Percentiles rank a stretch among this genome's conserved stretches.
Conservation (phyloP, 139 green algal species). For the Chlorella ohadii region DNA sequence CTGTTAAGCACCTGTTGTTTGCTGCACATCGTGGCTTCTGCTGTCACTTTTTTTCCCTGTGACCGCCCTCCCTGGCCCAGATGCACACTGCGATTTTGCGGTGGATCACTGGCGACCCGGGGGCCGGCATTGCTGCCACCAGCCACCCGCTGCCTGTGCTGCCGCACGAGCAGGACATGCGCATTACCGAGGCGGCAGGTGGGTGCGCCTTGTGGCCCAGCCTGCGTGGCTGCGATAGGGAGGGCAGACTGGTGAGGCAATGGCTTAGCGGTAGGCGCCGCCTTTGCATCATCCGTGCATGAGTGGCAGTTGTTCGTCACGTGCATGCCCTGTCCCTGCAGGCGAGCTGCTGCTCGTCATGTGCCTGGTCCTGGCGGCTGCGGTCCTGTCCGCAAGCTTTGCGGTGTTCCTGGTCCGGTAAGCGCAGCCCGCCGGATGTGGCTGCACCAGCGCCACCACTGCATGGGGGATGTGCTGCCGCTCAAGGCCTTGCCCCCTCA, state of each 20-base stretch:
- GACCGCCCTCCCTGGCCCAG: slow-evolving; percentile 6
- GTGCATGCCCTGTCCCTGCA: not conserved
- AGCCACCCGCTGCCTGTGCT: slow-evolving; percentile 62
- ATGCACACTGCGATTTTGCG: slow-evolving; percentile 55
- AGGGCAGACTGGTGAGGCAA: no score
- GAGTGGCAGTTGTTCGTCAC: not conserved
- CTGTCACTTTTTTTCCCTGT: not conserved
- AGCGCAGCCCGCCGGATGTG: no score
- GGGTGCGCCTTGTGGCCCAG: not conserved
- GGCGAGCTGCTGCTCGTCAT: slow-evolving; percentile 75
- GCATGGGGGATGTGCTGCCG: no score
- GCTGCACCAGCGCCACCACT: no score
- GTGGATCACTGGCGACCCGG: slow-evolving; percentile 10
- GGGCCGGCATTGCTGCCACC: slow-evolving; percentile 38
- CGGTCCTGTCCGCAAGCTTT: slow-evolving; percentile 69
- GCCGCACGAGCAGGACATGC: slow-evolving; percentile 39
- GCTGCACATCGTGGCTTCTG: not conserved
- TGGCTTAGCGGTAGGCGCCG: no score
- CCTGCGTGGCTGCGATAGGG: no score
- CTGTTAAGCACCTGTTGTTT: not conserved
- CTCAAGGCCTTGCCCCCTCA: no score
- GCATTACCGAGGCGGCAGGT: slow-evolving; percentile 22
- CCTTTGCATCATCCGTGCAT: not conserved
- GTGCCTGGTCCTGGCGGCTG: slow-evolving; percentile 68
- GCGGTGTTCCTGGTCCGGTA: slow-evolving; percentile 68